Conservation (phyloP, 179 eudicot species). For the Silene noctiflora region DNA sequence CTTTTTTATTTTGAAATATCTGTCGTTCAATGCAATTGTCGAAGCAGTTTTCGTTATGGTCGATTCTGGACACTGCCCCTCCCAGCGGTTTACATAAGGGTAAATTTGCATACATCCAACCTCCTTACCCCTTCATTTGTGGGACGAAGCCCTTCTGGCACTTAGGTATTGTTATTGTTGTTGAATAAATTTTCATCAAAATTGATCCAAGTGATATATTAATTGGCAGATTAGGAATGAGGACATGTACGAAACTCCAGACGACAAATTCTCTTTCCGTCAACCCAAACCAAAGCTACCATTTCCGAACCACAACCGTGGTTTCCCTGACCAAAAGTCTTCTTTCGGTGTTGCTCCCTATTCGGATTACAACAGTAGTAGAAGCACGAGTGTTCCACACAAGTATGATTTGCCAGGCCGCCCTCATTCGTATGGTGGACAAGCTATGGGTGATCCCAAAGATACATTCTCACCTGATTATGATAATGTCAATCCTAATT, state of each 20-base stretch:
- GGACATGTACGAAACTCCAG: constrained; percentile 43
- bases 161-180: neutral
- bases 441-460: constrained; percentile 28
- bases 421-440: constrained; percentile 38
- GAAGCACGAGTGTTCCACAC: constrained; percentile 22
- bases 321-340: constrained; percentile 37
- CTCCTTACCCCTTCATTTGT: too few relatives aligned
- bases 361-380: constrained; percentile 40
- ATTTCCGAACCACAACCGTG: constrained; percentile 30
- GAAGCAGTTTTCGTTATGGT: too few relatives aligned
- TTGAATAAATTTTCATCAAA: neutral
- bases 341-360: constrained; percentile 37
- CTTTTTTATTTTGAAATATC: neutral
- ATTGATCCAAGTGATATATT: constrained; percentile 12
- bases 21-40: too few relatives aligned
- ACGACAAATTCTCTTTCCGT: constrained; percentile 28
- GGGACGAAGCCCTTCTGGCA: too few relatives aligned
- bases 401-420: constrained; percentile 35
- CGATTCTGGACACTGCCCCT: too few relatives aligned
- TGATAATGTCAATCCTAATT: constrained; percentile 30
- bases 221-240: constrained; percentile 32
- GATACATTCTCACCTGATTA: constrained; percentile 35
- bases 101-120: too few relatives aligned
- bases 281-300: constrained; percentile 34
- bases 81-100: too few relatives aligned